Evolutionary conservation across 2,329 filamentous ascomycete species (phyloP).

Genomic region (Mariannaea sp.): DNA sequence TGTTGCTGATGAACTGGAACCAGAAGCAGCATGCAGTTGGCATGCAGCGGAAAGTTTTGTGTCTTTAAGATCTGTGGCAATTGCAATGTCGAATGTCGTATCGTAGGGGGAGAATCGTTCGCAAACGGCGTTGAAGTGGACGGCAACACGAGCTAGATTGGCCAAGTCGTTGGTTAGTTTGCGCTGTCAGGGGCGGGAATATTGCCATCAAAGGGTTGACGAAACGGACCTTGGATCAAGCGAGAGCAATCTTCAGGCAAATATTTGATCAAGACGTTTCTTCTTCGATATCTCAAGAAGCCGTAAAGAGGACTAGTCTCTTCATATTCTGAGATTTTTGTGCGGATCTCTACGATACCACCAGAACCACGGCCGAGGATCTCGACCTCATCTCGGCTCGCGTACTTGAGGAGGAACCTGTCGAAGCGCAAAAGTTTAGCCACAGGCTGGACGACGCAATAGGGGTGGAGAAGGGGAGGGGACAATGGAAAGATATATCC

Average conservation of each 20-base stretch:
- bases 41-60: slow-evolving; percentile 86
- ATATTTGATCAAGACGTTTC: slow-evolving; percentile 91
- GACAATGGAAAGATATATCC: no score
- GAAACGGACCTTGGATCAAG: slow-evolving; percentile 79
- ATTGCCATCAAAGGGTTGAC: neutral
- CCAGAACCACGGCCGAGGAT: slow-evolving; percentile 77
- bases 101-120: slow-evolving; percentile 84
- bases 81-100: slow-evolving; percentile 76
- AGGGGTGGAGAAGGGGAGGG: neutral
- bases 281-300: slow-evolving; percentile 84
- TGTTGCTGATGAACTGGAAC: slow-evolving; percentile 82
- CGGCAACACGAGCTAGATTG: slow-evolving; percentile 74
- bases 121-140: slow-evolving; percentile 70
- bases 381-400: slow-evolving; percentile 83
- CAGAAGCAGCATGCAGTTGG: slow-evolving; percentile 84
- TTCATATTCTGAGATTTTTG: slow-evolving; percentile 75
- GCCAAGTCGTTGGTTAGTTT: slow-evolving; percentile 25
- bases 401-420: slow-evolving; percentile 95
- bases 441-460: neutral
- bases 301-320: slow-evolving; percentile 91
- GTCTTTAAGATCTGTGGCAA: slow-evolving; percentile 81
- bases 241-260: slow-evolving; percentile 89
- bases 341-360: slow-evolving; percentile 83
- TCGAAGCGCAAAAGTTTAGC: slow-evolving; percentile 30
- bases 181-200: slow-evolving; percentile 8